Conservation (phyloP, 495 filamentous ascomycete species). For the Lophiostoma macrostomum region DNA sequence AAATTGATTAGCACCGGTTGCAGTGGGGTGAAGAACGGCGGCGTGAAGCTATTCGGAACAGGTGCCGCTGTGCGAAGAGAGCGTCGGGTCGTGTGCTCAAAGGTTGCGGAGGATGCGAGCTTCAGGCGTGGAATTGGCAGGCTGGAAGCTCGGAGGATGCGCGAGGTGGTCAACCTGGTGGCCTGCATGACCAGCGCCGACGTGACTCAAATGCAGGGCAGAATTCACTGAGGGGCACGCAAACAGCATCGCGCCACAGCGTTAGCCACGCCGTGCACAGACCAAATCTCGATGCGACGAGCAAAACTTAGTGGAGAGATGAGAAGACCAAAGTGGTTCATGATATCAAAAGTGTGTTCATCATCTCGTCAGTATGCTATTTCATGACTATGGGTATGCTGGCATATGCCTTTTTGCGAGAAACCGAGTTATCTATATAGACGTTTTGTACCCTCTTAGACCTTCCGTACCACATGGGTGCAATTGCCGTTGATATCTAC, state of each 20-base stretch:
- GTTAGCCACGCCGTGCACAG: too few species aligned
- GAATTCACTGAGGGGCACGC: conserved; percentile 22
- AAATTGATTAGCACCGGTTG: conserved; percentile 8
- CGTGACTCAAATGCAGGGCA: conserved; percentile 23
- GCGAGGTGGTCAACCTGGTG: background rate
- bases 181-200: conserved; percentile 15
- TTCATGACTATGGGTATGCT: too few species aligned
- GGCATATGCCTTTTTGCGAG: too few species aligned
- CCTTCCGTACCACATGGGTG: too few species aligned
- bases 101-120: background rate
- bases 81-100: background rate
- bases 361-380: background rate
- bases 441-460: too few species aligned
- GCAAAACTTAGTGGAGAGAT: too few species aligned
- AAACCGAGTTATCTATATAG: too few species aligned
- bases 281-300: too few species aligned
- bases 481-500: too few species aligned
- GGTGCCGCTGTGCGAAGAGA: background rate
- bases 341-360: background rate
- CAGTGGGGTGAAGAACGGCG: conserved; percentile 4
- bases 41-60: background rate
- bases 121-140: conserved; percentile 6
- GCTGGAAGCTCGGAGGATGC: conserved; percentile 3
- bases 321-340: too few species aligned
- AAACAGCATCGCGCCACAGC: background rate